Base-by-base conservation (phyloP, 108 stramenopile genomes). In the Nannochloropsis granulata region DNA sequence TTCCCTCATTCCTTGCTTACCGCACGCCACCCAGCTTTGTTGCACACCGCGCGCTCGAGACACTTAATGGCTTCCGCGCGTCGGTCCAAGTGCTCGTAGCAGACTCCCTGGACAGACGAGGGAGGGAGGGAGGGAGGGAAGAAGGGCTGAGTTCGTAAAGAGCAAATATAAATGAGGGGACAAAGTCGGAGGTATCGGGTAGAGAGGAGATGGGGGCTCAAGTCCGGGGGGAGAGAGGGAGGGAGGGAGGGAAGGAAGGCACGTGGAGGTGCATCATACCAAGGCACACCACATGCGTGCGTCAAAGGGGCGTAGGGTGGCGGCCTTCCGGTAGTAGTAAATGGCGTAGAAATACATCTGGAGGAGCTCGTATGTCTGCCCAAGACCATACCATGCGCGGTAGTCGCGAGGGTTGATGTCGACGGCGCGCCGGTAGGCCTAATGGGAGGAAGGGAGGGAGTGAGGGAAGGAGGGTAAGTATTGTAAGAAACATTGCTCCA, bases 241-340 rank as follows among this genome's bases (percentile, higher is more conserved):
- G 56, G 16, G 56, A 71, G 56, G 21, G 21, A 71, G 16, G n/a
- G 56, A n/a, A 71, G n/a, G n/a, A n/a, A 71, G 34, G 34, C 1
- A n/a, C 7, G 16, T 5, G 16, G 56, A 71, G 56, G n/a, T 71
- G 56, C 21, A n/a, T 16, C 56, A 2, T 71, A 71, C 56, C 21
- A 99, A 91, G 24, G 98, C 98, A 84, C 93, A 94, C 98, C 98
- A 99, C 97, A 99, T 99, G 25, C 98, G 92, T 12, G 96, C 94
- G 94, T 99, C 98, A 85, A 93, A 93, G 2, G 98, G 97, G 46
- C 96, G 94, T 12, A 99, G 84, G 26, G 93, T 91, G 12, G 95
- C 95, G 10, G 97, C 98, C 86, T 96, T 94, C 78, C 94, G 91
- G 88, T 96, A 99, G 90, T 99, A 98, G 91, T 95, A 94, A 25